Conservation (phyloP, 495 filamentous ascomycete species). For the Geoglossum glabrum region DNA sequence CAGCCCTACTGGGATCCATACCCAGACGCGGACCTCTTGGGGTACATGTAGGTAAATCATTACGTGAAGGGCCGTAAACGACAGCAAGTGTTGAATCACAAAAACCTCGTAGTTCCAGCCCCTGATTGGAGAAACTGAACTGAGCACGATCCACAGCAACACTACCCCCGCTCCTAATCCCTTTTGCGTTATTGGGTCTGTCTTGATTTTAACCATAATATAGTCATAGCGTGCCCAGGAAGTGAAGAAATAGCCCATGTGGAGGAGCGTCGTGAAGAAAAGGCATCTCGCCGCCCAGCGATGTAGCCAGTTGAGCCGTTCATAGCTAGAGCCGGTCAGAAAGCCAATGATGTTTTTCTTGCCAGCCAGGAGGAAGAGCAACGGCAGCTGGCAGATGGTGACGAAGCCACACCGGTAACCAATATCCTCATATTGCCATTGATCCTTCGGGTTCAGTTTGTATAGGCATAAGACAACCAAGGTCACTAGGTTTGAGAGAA, state of each 20-base stretch:
- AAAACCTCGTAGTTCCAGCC: conserved; percentile 60
- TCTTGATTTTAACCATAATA: conserved; percentile 36
- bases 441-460: conserved; percentile 19
- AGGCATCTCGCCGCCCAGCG: conserved; percentile 59
- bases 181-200: conserved; percentile 41
- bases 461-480: conserved; percentile 37
- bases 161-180: conserved; percentile 59
- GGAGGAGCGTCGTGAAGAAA: conserved; percentile 53
- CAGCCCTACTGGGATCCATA: conserved; percentile 57
- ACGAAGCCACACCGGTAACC: conserved; percentile 62
- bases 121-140: conserved; percentile 47
- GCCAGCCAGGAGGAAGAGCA: conserved; percentile 62
- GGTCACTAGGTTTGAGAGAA: conserved; percentile 34
- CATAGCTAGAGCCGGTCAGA: conserved; percentile 47
- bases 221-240: conserved; percentile 48
- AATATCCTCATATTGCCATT: conserved; percentile 36
- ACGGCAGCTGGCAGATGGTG: conserved; percentile 58
- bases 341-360: conserved; percentile 55
- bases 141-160: conserved; percentile 48
- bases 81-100: conserved; percentile 56
- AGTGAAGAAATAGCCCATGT: conserved; percentile 50
- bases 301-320: conserved; percentile 69
- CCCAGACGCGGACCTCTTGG: conserved; percentile 25
- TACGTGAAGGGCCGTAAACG: conserved; percentile 45
- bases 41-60: conserved; percentile 48